phyloP scores from a whole-genome alignment of 371 early-diverging fungal species.

The Rhizopus microsporus region DNA sequence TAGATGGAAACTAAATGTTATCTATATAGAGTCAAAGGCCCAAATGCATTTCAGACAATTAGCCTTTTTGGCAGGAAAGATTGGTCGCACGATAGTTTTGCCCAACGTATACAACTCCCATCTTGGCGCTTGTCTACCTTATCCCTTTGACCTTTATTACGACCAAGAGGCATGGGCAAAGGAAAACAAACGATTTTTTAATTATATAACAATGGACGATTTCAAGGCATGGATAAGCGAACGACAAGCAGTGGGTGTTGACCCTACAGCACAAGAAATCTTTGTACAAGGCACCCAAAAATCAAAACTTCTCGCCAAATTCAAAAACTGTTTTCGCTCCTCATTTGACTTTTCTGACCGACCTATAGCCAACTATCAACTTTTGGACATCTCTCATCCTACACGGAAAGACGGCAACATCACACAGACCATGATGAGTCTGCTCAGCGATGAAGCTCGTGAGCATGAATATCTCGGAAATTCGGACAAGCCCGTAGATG shows the following conservation, averaged over 20 bases:
- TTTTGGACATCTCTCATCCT: constrained; percentile 24
- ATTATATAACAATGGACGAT: constrained; percentile 33
- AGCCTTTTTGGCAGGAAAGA: constrained; percentile 30
- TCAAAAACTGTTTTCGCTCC: constrained; percentile 24
- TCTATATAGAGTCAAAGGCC: constrained; percentile 40
- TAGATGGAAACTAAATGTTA: neutral
- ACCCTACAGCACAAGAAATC: constrained; percentile 42
- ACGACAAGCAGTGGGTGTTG: constrained; percentile 8
- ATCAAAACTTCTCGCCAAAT: constrained; percentile 15
- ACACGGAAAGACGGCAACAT: constrained; percentile 26
- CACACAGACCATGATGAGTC: constrained; percentile 28
- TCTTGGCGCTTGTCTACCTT: constrained; percentile 29
- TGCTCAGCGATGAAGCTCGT: constrained; percentile 36
- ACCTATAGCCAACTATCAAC: constrained; percentile 31
- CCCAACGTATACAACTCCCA: constrained; percentile 36
- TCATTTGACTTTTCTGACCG: constrained; percentile 23
- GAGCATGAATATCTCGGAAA: constrained; percentile 20
- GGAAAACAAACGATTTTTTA: constrained; percentile 19
- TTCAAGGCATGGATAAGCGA: constrained; percentile 32
- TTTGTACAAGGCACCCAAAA: constrained; percentile 23
- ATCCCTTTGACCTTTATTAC: constrained; percentile 37
- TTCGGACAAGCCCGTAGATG: constrained; percentile 27
- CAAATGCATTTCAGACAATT: constrained; percentile 42
- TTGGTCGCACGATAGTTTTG: constrained; percentile 35
- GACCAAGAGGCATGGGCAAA: constrained; percentile 22